Conservation (phyloP, 257 asterid species). For the Solanum chaucha region DNA sequence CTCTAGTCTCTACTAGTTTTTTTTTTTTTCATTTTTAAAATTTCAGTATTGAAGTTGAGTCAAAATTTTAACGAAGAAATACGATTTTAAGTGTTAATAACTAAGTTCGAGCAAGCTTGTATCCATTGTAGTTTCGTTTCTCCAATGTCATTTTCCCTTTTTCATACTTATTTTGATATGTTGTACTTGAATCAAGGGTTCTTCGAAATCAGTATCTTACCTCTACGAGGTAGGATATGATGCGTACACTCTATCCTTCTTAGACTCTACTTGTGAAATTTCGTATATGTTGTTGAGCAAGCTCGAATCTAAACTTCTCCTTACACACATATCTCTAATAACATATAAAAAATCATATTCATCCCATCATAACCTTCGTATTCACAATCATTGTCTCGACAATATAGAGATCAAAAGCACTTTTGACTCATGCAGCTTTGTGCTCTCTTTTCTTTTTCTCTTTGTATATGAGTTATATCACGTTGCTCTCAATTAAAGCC, state of each 20-base stretch:
- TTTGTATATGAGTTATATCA: neutral
- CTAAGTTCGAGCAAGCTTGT: neutral
- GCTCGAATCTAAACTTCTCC: neutral
- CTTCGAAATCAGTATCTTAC: too few species aligned
- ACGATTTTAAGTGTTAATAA: neutral
- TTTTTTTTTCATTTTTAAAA: neutral
- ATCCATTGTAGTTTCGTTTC: neutral
- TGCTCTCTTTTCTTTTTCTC: neutral
- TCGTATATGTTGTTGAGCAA: neutral
- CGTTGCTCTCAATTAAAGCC: neutral
- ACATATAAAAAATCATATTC: neutral
- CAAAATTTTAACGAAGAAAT: neutral
- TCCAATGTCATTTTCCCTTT: neutral
- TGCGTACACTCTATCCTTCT: neutral
- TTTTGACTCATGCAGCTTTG: slow-evolving; percentile 4
- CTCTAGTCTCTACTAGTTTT: neutral
- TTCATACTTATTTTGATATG: neutral
- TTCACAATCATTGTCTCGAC: neutral
- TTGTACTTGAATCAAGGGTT: neutral
- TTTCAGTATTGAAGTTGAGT: neutral
- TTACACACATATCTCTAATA: neutral
- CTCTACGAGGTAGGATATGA: neutral
- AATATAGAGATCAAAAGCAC: neutral
- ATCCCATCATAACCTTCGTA: neutral
- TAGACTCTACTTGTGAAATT: neutral